Evolutionary conservation across 2,329 filamentous ascomycete species (phyloP).

Genomic region (Sporothrix phasma): DNA sequence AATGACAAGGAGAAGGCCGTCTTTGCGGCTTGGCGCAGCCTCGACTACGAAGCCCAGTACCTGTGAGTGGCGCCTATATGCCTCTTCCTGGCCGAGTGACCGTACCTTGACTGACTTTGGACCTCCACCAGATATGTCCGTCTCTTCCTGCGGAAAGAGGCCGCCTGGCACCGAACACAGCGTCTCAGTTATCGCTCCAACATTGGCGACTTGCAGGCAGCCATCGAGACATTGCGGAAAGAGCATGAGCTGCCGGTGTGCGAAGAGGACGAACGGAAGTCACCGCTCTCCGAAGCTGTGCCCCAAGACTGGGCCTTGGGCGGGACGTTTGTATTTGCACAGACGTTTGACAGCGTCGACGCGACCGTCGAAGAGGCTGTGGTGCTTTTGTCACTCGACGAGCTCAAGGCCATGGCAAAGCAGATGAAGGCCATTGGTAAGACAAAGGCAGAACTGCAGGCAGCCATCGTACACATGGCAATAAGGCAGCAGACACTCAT

Average conservation of each 20-base stretch:
- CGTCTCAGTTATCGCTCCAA: slow-evolving; percentile 73
- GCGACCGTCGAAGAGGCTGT: slow-evolving; percentile 74
- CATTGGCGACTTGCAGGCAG: slow-evolving; percentile 60
- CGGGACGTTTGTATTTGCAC: slow-evolving; percentile 64
- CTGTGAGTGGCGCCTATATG: slow-evolving; percentile 45
- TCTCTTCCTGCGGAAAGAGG: slow-evolving; percentile 83
- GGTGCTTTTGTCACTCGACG: slow-evolving; percentile 71
- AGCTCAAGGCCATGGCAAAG: slow-evolving; percentile 74
- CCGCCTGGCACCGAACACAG: slow-evolving; percentile 77
- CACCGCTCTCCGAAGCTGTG: slow-evolving; percentile 12
- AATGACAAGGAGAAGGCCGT: slow-evolving; percentile 66
- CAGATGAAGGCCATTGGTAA: slow-evolving; percentile 80
- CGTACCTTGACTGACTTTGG: neutral
- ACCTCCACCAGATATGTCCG: slow-evolving; percentile 62
- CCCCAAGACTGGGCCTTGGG: slow-evolving; percentile 39
- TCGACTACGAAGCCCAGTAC: slow-evolving; percentile 83
- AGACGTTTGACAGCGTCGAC: slow-evolving; percentile 64
- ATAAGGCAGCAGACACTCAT: slow-evolving; percentile 66
- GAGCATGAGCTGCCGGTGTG: slow-evolving; percentile 43
- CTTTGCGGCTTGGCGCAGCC: slow-evolving; percentile 62
- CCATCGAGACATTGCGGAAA: slow-evolving; percentile 55
- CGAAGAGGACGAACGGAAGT: neutral
- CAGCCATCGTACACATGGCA: slow-evolving; percentile 63
- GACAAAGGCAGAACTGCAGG: slow-evolving; percentile 72
- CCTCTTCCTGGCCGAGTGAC: neutral